Conservation (phyloP, 345 rosid species). For the Syzygium aromaticum region DNA sequence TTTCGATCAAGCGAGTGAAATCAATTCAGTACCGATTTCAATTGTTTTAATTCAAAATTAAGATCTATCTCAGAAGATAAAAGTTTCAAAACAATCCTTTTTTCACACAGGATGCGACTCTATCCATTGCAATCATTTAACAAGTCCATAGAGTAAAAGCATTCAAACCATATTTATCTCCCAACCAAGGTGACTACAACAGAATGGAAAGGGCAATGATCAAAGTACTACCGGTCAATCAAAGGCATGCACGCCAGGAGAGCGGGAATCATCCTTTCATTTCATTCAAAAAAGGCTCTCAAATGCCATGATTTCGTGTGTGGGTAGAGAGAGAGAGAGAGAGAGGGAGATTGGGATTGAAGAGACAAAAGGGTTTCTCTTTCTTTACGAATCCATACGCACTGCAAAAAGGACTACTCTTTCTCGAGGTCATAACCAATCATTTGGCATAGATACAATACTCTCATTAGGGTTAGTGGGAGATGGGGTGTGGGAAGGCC, state of each 20-base stretch:
- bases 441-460: neutral
- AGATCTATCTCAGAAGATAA: neutral
- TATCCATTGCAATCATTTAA: neutral
- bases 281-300: neutral
- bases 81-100: neutral
- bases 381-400: neutral
- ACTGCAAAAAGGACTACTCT: neutral
- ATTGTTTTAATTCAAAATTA: neutral
- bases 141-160: neutral
- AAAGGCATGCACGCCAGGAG: neutral
- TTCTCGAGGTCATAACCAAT: slow-evolving; percentile 5
- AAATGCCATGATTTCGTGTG: neutral
- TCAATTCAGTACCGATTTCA: neutral
- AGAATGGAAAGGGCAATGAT: neutral
- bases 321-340: neutral
- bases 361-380: neutral
- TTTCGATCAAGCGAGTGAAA: neutral
- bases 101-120: neutral
- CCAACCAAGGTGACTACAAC: slow-evolving; percentile 1
- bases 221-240: neutral
- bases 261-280: neutral
- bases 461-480: neutral
- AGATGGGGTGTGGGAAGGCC: neutral
- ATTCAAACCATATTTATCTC: neutral
- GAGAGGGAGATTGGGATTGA: neutral